Base-by-base conservation (phyloP, 2,329 filamentous ascomycete species). In the Neonectria faginata region DNA sequence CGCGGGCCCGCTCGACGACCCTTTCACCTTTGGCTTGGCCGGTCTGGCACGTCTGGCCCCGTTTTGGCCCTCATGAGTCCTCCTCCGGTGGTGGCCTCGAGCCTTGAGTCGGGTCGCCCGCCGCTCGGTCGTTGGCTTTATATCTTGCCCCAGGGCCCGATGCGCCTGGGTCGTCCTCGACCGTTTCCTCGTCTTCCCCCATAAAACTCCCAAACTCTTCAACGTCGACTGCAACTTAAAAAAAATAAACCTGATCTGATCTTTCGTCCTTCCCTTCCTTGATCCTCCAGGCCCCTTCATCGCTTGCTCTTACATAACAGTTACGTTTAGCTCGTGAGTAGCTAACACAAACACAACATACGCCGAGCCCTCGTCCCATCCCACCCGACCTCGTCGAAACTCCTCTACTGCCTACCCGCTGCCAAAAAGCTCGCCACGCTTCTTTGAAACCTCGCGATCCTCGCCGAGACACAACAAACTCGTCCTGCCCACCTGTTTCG, bases 281-380 rank as follows among this genome's bases (percentile, higher is more conserved):
- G 25, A 44, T 59, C 42, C 9, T 53, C 47, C n/a, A n/a, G 41
- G 33, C 25, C 36, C 36, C 22, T 41, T 56, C 16, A 22, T 22
- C 22, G 22, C 45, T 59, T 64, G 51, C 56, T 59, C 55, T 64
- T 64, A 64, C 61, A 64, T 64, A 64, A 64, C 61, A 64, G 61
- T 59, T 64, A 60, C 57, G 50, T 51, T 52, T 55, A 48, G 57
- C 41, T 27, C 42, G 42, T 6, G 6, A 25, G 25, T 20, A 42
- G 57, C 57, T 60, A 57, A 48, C 50, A 64, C 51, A 42, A 42
- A 20, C 39, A 61, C n/a, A 61, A 64, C 62, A 61, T 61, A 39
- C 62, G 57, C 42, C 56, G 52, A 44, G 51, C 42, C 51, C 36
- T 55, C 29, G 29, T 27, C 44, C 51, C 55, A 55, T 54, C 47